Conservation (phyloP, 768 basidiomycete species). For the Coprinopsis sp. region DNA sequence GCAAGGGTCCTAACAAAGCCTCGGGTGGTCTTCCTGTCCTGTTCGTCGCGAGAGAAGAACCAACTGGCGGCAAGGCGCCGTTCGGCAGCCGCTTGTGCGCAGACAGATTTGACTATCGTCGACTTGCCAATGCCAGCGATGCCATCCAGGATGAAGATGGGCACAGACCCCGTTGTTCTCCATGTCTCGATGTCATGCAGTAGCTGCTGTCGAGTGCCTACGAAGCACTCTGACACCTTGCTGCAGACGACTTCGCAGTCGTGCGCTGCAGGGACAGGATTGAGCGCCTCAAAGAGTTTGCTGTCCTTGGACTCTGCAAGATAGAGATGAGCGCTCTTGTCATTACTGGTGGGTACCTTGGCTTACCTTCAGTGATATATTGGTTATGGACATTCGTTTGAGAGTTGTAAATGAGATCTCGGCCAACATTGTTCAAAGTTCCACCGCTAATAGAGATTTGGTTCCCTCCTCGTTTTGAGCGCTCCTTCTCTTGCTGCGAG, state of each 20-base stretch:
- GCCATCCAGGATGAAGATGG: slow-evolving; percentile 2
- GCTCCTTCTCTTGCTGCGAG: too few relatives aligned
- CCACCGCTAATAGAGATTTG: too few relatives aligned
- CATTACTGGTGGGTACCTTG: too few relatives aligned
- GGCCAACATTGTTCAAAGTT: too few relatives aligned
- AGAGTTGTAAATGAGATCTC: too few relatives aligned
- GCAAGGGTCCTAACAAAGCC: not conserved
- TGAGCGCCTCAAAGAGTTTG: not conserved
- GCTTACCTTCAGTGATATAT: too few relatives aligned
- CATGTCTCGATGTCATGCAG: not conserved
- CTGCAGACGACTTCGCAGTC: not conserved
- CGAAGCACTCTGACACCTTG: not conserved
- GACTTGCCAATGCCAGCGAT: slow-evolving; percentile 6
- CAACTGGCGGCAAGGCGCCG: not conserved
- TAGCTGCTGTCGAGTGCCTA: not conserved
- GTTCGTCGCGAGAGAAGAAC: slow-evolving; percentile 3
- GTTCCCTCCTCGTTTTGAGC: too few relatives aligned
- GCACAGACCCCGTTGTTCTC: not conserved
- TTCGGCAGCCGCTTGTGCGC: not conserved
- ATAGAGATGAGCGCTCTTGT: too few relatives aligned
- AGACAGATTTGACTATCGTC: not conserved
- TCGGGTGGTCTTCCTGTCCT: not conserved
- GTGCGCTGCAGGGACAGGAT: slow-evolving; percentile 10
- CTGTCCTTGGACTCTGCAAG: not conserved
- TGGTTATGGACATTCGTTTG: too few relatives aligned